phyloP scores from a whole-genome alignment of 2,329 filamentous ascomycete species.

The Arthroderma uncinatum region DNA sequence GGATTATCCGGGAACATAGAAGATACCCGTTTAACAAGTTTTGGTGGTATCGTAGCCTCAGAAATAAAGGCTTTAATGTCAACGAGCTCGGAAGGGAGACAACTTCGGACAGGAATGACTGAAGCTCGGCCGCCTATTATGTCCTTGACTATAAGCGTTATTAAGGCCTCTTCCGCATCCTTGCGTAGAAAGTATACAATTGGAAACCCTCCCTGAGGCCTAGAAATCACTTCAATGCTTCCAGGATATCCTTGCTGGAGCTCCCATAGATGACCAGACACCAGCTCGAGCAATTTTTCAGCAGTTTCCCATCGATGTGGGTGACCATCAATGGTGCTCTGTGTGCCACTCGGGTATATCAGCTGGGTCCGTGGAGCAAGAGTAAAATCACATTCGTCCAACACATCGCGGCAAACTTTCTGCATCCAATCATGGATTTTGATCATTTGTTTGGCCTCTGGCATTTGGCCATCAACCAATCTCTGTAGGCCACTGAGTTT shows the following conservation, averaged over 20 bases:
- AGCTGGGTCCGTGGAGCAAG: constrained; percentile 51
- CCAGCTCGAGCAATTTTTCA: constrained; percentile 41
- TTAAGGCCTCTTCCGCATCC: constrained; percentile 39
- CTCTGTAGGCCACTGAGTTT: constrained; percentile 50
- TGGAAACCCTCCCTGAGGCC: constrained; percentile 39
- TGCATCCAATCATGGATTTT: constrained; percentile 43
- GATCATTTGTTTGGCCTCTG: constrained; percentile 41
- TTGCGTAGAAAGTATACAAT: constrained; percentile 45
- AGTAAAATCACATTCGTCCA: constrained; percentile 56
- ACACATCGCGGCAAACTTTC: constrained; percentile 42
- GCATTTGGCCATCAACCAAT: constrained; percentile 38
- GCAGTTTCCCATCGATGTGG: constrained; percentile 48
- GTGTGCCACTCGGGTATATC: constrained; percentile 49
- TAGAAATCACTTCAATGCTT: constrained; percentile 41
- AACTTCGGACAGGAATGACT: constrained; percentile 16
- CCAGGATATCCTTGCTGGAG: constrained; percentile 34
- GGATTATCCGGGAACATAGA: constrained; percentile 10
- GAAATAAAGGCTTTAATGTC: constrained; percentile 10
- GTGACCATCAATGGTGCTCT: constrained; percentile 41
- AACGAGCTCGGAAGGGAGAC: background rate
- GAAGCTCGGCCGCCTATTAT: constrained; percentile 27
- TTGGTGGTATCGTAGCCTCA: constrained; percentile 2
- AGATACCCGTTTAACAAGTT: background rate
- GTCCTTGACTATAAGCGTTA: constrained; percentile 32
- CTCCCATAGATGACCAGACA: constrained; percentile 23